Conservation (phyloP, 2,329 filamentous ascomycete genomes). For the Botrytis paeoniae region DNA sequence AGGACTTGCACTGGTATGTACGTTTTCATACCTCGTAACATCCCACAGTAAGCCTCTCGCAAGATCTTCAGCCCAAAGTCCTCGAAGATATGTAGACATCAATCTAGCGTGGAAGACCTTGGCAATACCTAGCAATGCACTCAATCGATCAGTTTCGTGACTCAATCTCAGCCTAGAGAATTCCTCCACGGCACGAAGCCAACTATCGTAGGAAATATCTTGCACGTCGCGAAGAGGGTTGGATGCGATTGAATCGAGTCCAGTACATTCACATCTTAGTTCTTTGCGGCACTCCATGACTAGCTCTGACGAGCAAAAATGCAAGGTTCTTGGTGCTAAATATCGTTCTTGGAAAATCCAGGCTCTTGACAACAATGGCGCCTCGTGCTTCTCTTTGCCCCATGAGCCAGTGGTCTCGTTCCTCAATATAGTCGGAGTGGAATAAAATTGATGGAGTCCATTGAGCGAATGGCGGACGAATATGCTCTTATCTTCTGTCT, state of each 20-base stretch:
- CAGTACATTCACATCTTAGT: constrained; percentile 3
- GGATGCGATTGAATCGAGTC: not conserved
- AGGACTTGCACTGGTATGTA: not conserved
- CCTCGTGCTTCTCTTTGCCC: not conserved
- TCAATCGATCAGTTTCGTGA: not conserved
- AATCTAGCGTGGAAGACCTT: not conserved
- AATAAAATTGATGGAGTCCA: not conserved
- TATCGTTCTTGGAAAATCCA: constrained; percentile 8
- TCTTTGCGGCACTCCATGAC: not conserved
- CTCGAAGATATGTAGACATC: not conserved
- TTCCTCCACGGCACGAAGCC: not conserved
- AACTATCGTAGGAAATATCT: not conserved
- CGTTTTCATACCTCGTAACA: not conserved
- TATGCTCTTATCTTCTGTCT: not conserved
- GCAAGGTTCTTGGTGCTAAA: constrained; percentile 5
- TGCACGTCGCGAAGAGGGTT: not conserved
- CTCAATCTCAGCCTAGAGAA: not conserved
- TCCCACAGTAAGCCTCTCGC: not conserved
- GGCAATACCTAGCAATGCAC: not conserved
- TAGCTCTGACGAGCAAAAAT: not conserved
- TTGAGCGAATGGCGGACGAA: not conserved
- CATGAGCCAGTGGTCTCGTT: not conserved
- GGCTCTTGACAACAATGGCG: not conserved
- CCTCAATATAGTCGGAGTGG: not conserved
- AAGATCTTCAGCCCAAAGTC: not conserved